phyloP scores from a whole-genome alignment of 1,284 basidiomycete species.

The Inonotus hispidus region DNA sequence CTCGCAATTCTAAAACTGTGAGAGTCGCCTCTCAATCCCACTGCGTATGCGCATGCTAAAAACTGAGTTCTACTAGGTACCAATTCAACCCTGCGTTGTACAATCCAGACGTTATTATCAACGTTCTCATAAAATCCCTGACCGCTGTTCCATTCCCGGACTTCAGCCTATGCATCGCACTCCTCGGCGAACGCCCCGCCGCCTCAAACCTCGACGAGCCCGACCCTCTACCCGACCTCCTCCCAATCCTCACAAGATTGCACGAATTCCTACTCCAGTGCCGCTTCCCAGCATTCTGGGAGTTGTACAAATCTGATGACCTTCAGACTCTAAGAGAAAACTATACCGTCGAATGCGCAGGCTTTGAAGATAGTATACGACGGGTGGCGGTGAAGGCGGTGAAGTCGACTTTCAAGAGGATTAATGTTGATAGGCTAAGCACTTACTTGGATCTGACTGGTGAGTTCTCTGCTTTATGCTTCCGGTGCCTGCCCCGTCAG shows the following conservation, averaged over 20 bases:
- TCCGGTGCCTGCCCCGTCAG: conserved; percentile 15
- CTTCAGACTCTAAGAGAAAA: conserved; percentile 74
- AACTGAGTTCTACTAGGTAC: conserved; percentile 55
- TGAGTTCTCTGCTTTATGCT: conserved; percentile 27
- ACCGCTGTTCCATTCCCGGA: conserved; percentile 81
- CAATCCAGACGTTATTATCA: conserved; percentile 89
- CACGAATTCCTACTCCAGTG: conserved; percentile 80
- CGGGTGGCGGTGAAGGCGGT: conserved; percentile 74
- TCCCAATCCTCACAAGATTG: conserved; percentile 72
- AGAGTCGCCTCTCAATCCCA: conserved; percentile 20
- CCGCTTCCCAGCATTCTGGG: conserved; percentile 90
- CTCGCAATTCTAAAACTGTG: conserved; percentile 84
- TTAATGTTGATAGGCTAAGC: conserved; percentile 61
- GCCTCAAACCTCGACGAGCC: conserved; percentile 68
- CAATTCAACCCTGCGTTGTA: conserved; percentile 95
- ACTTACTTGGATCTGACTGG: conserved; percentile 72
- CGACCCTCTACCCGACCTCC: conserved; percentile 68
- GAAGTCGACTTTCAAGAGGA: conserved; percentile 73
- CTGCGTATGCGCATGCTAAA: conserved; percentile 5
- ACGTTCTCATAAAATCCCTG: conserved; percentile 92
- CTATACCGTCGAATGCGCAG: conserved; percentile 76
- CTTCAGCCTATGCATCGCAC: conserved; percentile 88
- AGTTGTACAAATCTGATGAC: conserved; percentile 59
- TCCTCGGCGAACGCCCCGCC: conserved; percentile 72
- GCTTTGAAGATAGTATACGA: conserved; percentile 78